Conservation (phyloP, 2,329 filamentous ascomycete genomes). For the Microsporum ferrugineum region DNA sequence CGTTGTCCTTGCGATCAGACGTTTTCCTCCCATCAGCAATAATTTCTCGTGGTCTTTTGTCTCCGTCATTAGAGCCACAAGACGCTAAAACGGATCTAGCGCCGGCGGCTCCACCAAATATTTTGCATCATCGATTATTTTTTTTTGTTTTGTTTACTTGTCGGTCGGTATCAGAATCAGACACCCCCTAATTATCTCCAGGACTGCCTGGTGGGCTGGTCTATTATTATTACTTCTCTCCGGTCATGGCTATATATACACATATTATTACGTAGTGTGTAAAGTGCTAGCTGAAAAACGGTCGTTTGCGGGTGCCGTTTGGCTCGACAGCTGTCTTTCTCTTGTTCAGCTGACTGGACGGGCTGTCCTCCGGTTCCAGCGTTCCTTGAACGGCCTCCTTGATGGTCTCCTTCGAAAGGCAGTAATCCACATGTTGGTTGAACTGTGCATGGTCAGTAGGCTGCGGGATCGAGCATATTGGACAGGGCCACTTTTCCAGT, state of each 20-base stretch:
- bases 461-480: slow-evolving; percentile 72
- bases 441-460: slow-evolving; percentile 62
- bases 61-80: neutral
- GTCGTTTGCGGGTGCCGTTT: slow-evolving; percentile 18
- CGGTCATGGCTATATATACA: neutral
- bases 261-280: neutral
- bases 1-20: neutral
- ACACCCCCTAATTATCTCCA: neutral
- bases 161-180: neutral
- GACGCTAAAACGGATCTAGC: neutral
- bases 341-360: neutral
- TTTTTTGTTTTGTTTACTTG: neutral
- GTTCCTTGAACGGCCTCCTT: slow-evolving; percentile 61
- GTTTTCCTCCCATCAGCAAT: neutral
- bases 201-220: neutral
- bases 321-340: slow-evolving; percentile 23
- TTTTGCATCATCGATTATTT: neutral
- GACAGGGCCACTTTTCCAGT: slow-evolving; percentile 59
- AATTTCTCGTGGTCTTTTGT: neutral
- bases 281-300: slow-evolving; percentile 13
- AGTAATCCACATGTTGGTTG: slow-evolving; percentile 87
- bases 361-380: slow-evolving; percentile 17
- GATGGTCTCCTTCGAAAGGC: slow-evolving; percentile 76
- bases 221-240: neutral
- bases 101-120: neutral